These are phyloP conservation scores for Sordariomycetes sp. DNA, from an alignment of 2,329 filamentous ascomycete species.

Conservation along the genomic window DNA sequence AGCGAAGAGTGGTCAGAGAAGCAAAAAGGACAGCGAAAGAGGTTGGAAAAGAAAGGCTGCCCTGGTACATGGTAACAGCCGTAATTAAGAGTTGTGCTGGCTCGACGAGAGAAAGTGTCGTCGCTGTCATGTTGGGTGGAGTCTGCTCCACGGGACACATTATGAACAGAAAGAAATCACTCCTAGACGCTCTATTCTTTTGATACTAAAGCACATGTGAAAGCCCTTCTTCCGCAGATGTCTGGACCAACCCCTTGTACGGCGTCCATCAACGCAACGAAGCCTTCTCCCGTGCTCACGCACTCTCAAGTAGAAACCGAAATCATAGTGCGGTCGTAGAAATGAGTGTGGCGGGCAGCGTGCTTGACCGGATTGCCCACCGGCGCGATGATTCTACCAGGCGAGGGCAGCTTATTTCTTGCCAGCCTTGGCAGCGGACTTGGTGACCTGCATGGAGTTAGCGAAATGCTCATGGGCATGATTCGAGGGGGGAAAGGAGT, in stretches of 20 bases:
- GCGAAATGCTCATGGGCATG: not conserved
- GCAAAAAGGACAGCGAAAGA: too few species aligned
- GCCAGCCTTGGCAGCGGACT: constrained; percentile 58
- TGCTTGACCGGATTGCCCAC: constrained; percentile 1
- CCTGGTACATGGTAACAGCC: not conserved
- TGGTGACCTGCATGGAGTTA: constrained; percentile 32
- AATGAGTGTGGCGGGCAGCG: constrained; percentile 18
- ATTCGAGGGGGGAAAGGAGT: constrained; percentile 16
- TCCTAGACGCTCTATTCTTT: constrained; percentile 30
- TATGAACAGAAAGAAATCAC: constrained; percentile 8
- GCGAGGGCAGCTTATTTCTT: constrained; percentile 49
- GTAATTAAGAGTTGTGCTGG: too few species aligned
- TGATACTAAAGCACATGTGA: constrained; percentile 28
- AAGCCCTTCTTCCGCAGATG: constrained; percentile 25
- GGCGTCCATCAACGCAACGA: constrained; percentile 1
- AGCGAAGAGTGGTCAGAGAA: too few species aligned
- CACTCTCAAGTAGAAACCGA: constrained; percentile 24
- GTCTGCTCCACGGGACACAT: not conserved
- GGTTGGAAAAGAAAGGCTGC: not conserved
- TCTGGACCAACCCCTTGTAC: constrained; percentile 17
- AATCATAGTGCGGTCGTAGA: constrained; percentile 29
- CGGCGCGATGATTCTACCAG: not conserved
- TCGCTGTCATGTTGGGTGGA: too few species aligned
- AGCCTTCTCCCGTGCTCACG: constrained; percentile 9
- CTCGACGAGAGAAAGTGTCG: too few species aligned